These are phyloP conservation scores for Erucastrum elatum DNA, from an alignment of 345 rosid genomes.

Conservation along the genomic window DNA sequence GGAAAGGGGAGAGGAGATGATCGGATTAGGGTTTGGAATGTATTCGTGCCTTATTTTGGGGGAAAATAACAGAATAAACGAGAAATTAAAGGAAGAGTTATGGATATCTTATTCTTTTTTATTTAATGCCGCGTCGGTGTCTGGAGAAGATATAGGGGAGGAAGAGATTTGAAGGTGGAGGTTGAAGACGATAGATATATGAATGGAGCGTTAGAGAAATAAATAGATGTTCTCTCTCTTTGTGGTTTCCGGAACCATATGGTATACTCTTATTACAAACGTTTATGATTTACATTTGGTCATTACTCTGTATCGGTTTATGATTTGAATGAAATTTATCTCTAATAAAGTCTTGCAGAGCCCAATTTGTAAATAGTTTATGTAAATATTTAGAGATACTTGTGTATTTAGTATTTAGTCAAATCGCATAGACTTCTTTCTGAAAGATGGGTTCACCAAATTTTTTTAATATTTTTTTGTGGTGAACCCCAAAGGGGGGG, in stretches of 20 bases:
- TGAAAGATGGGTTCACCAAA: too few species aligned
- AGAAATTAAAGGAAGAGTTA: not conserved
- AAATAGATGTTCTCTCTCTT: not conserved
- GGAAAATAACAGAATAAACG: not conserved
- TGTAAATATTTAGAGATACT: too few species aligned
- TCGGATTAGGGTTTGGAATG: constrained; percentile 42
- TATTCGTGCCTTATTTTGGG: constrained; percentile 30
- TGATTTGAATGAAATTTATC: not conserved
- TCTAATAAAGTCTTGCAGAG: not conserved
- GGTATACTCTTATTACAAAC: not conserved
- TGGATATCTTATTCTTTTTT: not conserved
- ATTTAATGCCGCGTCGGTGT: not conserved
- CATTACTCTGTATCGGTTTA: not conserved
- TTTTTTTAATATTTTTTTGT: too few species aligned
- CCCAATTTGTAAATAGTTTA: too few species aligned
- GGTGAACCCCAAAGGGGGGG: too few species aligned
- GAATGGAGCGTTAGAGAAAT: not conserved
- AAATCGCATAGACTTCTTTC: too few species aligned
- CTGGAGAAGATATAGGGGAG: constrained; percentile 7
- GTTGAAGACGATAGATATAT: constrained; percentile 11
- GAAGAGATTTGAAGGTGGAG: constrained; percentile 27
- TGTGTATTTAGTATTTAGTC: too few species aligned
- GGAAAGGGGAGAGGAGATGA: not conserved
- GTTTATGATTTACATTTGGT: not conserved
- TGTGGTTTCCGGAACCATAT: not conserved